Evolutionary conservation across 257 asterid species (phyloP).

Genomic region (Lavandula angustifolia): DNA sequence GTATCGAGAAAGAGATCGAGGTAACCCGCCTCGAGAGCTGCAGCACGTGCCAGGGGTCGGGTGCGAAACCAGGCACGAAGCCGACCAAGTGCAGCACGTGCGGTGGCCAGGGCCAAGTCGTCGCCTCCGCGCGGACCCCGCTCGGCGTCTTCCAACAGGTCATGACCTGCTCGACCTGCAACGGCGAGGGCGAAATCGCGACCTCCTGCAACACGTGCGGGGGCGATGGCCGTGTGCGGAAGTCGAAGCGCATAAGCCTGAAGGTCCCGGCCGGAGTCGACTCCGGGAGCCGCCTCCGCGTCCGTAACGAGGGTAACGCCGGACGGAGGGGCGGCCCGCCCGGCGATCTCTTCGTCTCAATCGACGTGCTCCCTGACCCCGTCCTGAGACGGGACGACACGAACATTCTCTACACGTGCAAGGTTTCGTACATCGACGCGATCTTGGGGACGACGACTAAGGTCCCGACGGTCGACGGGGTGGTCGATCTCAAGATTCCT

Average conservation of each 20-base stretch:
- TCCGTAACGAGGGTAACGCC: constrained; percentile 86
- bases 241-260: constrained; percentile 88
- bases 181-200: constrained; percentile 74
- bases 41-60: constrained; percentile 86
- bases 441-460: constrained; percentile 78
- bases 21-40: constrained; percentile 88
- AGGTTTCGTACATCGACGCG: constrained; percentile 86
- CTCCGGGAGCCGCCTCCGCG: constrained; percentile 83
- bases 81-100: constrained; percentile 75
- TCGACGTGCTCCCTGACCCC: constrained; percentile 79
- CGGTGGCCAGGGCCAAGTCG: constrained; percentile 97
- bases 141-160: constrained; percentile 97
- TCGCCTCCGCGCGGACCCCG: constrained; percentile 86
- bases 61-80: constrained; percentile 86
- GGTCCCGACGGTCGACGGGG: constrained; percentile 94
- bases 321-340: constrained; percentile 93
- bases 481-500: constrained; percentile 86
- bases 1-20: constrained; percentile 91
- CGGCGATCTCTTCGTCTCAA: constrained; percentile 86
- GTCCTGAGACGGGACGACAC: constrained; percentile 83
- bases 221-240: constrained; percentile 79
- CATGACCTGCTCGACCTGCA: constrained; percentile 80
- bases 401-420: constrained; percentile 81
- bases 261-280: constrained; percentile 97
- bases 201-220: constrained; percentile 79